A percentile compares a stretch with the other conserved stretches of the same genome.
Evolutionary conservation across 1,284 basidiomycete species (phyloP).

Genomic region (Quambalaria eucalypti): DNA sequence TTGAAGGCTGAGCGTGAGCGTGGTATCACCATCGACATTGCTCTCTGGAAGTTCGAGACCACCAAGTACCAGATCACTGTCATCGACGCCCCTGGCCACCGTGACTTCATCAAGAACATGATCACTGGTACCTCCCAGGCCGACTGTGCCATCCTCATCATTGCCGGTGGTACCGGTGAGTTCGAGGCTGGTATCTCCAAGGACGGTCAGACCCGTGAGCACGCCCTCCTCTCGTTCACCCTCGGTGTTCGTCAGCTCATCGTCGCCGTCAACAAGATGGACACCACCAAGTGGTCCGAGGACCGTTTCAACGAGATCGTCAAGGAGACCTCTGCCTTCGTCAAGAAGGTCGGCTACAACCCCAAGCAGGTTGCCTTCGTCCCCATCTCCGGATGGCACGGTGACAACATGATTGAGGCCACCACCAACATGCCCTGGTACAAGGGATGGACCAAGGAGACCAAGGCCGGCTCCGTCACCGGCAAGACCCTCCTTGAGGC

Average conservation of each 20-base stretch:
- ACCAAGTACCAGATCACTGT: slow-evolving; percentile 57
- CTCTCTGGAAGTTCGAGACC: slow-evolving; percentile 52
- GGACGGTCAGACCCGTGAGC: slow-evolving; percentile 99
- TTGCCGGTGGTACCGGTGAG: slow-evolving; percentile 97
- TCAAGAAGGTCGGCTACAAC: slow-evolving; percentile 99
- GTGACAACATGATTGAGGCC: slow-evolving; percentile 98
- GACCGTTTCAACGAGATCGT: slow-evolving; percentile 99
- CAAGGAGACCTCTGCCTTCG: slow-evolving; percentile 98
- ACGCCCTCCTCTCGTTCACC: slow-evolving; percentile 98
- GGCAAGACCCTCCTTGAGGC: slow-evolving; percentile 99
- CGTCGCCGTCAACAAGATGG: slow-evolving; percentile 99
- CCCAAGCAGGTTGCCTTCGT: slow-evolving; percentile 97
- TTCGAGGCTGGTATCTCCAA: slow-evolving; percentile 99
- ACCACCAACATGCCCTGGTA: slow-evolving; percentile 86
- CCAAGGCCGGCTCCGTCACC: slow-evolving; percentile 81
- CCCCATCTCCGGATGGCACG: slow-evolving; percentile 99
- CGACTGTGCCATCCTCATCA: slow-evolving; percentile 63
- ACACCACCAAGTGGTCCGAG: slow-evolving; percentile 97
- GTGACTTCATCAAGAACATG: slow-evolving; percentile 97
- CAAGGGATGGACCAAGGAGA: slow-evolving; percentile 70
- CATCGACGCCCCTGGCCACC: slow-evolving; percentile 98
- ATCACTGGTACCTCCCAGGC: slow-evolving; percentile 22
- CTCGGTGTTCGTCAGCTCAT: slow-evolving; percentile 99
- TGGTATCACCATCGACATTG: slow-evolving; percentile 99
- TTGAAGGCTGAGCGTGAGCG: slow-evolving; percentile 97